phyloP scores from a whole-genome alignment of 2,329 filamentous ascomycete species.

The Fusarium albosuccineum region DNA sequence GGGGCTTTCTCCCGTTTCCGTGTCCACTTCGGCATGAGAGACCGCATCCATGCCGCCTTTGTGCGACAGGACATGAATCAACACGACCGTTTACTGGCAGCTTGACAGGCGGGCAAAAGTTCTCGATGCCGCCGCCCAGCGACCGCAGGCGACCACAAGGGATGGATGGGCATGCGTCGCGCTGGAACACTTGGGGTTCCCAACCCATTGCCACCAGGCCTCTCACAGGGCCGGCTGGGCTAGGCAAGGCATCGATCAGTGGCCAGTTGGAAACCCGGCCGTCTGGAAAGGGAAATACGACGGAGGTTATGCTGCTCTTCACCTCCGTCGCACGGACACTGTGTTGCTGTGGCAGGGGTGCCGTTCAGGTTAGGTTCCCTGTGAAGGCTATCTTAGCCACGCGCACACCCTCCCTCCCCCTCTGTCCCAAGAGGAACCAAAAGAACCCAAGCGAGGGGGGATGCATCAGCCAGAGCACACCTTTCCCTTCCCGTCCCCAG shows the following conservation, averaged over 20 bases:
- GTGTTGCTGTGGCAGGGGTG: slow-evolving; percentile 29
- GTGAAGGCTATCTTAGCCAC: slow-evolving; percentile 21
- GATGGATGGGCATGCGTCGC: not conserved
- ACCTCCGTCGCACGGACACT: slow-evolving; percentile 33
- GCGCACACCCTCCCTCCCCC: slow-evolving; percentile 18
- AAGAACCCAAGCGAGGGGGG: slow-evolving; percentile 33
- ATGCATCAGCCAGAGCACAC: slow-evolving; percentile 27
- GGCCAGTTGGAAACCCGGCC: slow-evolving; percentile 17
- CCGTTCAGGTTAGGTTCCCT: slow-evolving; percentile 36
- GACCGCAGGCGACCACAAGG: slow-evolving; percentile 4
- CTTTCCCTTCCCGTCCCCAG: slow-evolving; percentile 44
- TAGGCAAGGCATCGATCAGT: slow-evolving; percentile 6
- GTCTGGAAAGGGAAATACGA: slow-evolving; percentile 41
- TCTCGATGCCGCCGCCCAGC: slow-evolving; percentile 1
- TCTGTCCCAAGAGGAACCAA: slow-evolving; percentile 12
- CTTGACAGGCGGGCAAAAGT: slow-evolving; percentile 7
- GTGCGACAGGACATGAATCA: slow-evolving; percentile 12
- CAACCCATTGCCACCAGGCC: slow-evolving; percentile 4
- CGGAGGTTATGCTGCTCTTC: slow-evolving; percentile 26
- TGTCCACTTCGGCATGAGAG: not conserved
- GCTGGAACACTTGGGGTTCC: no score
- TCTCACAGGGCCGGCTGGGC: not conserved
- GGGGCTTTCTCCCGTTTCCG: slow-evolving; percentile 10
- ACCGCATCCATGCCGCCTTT: slow-evolving; percentile 7
- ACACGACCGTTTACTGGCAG: not conserved